Evolutionary conservation across 495 filamentous ascomycete genomes (phyloP).

Genomic region (Tuber brumale): DNA sequence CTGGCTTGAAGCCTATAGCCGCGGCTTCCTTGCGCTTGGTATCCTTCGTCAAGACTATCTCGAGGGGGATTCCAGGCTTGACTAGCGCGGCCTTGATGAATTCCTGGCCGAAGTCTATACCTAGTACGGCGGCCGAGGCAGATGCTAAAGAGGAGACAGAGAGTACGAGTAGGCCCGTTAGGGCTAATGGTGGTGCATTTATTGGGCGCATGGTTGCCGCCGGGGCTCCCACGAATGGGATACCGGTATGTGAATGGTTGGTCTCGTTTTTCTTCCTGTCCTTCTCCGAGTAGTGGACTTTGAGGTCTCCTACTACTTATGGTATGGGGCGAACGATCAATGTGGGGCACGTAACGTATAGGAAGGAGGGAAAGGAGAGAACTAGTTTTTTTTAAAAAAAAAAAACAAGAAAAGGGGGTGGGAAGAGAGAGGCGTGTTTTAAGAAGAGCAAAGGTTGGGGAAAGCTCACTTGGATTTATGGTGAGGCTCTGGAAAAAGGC

Average conservation of each 20-base stretch:
- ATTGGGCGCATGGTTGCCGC: conserved; percentile 31
- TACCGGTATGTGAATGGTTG: conserved; percentile 10
- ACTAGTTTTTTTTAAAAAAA: not conserved
- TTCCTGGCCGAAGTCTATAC: conserved; percentile 90
- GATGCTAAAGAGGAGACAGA: conserved; percentile 55
- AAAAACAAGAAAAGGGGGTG: too few relatives aligned
- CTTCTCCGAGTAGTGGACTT: not conserved
- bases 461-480: conserved; percentile 29
- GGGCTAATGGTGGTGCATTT: conserved; percentile 30
- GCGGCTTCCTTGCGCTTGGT: conserved; percentile 92
- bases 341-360: not conserved
- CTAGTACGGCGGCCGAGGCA: conserved; percentile 69
- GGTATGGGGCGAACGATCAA: not conserved
- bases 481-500: conserved; percentile 37
- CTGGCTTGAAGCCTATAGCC: conserved; percentile 88
- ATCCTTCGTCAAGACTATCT: conserved; percentile 98
- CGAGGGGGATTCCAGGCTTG: conserved; percentile 95
- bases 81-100: conserved; percentile 95
- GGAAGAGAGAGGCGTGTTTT: conserved; percentile 14
- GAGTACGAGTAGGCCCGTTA: conserved; percentile 48
- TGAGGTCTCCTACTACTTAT: not conserved
- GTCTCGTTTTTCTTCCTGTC: conserved; percentile 6
- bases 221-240: conserved; percentile 22
- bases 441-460: conserved; percentile 6
- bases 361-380: not conserved